Base-by-base conservation (phyloP, 2,329 filamentous ascomycete genomes). In the Pyrenochaeta sp. region DNA sequence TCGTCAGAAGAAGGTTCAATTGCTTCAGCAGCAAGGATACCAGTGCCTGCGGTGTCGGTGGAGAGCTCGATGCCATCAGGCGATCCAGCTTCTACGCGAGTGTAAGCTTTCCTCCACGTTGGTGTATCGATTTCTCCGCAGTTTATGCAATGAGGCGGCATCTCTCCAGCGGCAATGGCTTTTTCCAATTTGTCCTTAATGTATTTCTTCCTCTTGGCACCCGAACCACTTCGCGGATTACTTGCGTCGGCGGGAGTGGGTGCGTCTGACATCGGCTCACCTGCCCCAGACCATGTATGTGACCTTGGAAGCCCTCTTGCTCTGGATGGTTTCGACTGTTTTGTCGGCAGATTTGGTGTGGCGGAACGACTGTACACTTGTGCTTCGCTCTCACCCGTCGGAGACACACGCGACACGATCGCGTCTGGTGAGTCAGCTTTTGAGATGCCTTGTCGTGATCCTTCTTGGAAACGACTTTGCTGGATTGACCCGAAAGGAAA, bases 41-140 rank as follows among this genome's bases (percentile, higher is more conserved):
- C 91, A 19, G 92, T 90, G 46, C 93, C 86, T 49, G 85, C 85
- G 1, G 90, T 88, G 24, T 67, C 62, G 37, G 58, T 64, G 0
- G 89, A 91, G 52, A 90, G 87, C 57, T 92, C 87, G 46, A 91
- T 84, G 58, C 89, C 86, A 2, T 86, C 84, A 0, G 92, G 92
- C 32, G 84, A 84, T 1, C 92, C 93, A 15, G 86, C 81, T 45
- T 89, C 84, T 7, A 91, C 84, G 70, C 92, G 92, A n/a, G 88
- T 88, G 84, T 90, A 97, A 12, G 95, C 92, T 72, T 94, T 95
- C 59, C 95, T 89, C 95, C 95, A 99, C 0, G 94, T 97, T 0
- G 94, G 92, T 0, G 95, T 99, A 69, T 98, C 91, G 56, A 99
- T 96, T 6, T 93, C 91, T 5, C 95, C 95, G 69, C 95, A 99